These are phyloP conservation scores for Phalaenopsis equestris DNA, from an alignment of 106 monocot genomes.

Conservation along the genomic window DNA sequence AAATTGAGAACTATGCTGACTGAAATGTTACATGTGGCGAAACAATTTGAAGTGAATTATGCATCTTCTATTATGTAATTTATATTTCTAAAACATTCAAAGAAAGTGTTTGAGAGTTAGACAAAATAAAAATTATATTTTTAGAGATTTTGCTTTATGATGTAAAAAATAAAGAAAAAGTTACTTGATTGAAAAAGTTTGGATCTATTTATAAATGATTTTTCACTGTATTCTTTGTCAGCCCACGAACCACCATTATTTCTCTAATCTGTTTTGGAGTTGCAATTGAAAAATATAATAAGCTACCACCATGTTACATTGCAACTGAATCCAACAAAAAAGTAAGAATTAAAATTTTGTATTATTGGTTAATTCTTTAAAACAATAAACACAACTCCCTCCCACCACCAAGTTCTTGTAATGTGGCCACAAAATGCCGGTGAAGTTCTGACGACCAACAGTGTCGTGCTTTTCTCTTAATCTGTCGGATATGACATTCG, in stretches of 20 bases:
- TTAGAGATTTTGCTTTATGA: background rate
- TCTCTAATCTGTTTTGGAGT: conserved; percentile 98
- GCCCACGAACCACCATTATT: conserved; percentile 91
- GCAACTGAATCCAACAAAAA: too few species aligned
- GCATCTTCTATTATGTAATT: conserved; percentile 41
- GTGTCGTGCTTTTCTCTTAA: conserved; percentile 54
- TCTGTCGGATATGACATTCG: background rate
- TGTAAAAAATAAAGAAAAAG: background rate
- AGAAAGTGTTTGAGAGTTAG: background rate
- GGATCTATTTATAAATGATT: conserved; percentile 72
- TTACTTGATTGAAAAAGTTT: background rate
- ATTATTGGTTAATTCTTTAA: too few species aligned
- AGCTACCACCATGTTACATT: too few species aligned
- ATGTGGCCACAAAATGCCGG: conserved; percentile 58
- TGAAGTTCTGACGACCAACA: conserved; percentile 97
- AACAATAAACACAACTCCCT: background rate
- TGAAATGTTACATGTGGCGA: too few species aligned
- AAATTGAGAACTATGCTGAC: conserved; percentile 35
- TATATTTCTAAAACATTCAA: conserved; percentile 58
- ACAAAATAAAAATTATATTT: too few species aligned
- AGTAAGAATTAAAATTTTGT: too few species aligned
- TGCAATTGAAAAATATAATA: conserved; percentile 46
- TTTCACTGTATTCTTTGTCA: conserved; percentile 96
- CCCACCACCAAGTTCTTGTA: conserved; percentile 72
- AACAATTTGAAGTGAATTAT: conserved; percentile 9